Evolutionary conservation across 495 filamentous ascomycete species (phyloP).

Genomic region (Penicillium samsonianum): DNA sequence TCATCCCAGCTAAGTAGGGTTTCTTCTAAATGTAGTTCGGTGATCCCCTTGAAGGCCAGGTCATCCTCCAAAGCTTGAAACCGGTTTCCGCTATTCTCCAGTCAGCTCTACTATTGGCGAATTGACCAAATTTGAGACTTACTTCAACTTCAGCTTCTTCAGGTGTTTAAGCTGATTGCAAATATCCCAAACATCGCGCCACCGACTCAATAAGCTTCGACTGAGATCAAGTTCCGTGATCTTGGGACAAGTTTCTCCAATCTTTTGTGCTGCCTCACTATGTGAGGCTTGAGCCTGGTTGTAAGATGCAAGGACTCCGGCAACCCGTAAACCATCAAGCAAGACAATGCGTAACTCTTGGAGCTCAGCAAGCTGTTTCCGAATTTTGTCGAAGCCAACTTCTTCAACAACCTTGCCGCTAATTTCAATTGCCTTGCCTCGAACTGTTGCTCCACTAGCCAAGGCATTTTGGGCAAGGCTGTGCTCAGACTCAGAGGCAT

Average conservation of each 20-base stretch:
- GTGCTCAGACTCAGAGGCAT: slow-evolving; percentile 59
- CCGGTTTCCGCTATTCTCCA: slow-evolving; percentile 70
- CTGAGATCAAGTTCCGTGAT: slow-evolving; percentile 85
- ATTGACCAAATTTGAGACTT: slow-evolving; percentile 22
- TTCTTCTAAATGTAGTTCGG: slow-evolving; percentile 71
- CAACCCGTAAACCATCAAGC: slow-evolving; percentile 71
- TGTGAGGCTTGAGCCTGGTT: slow-evolving; percentile 37
- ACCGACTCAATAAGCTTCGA: slow-evolving; percentile 72
- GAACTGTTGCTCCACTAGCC: slow-evolving; percentile 24
- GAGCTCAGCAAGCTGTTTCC: slow-evolving; percentile 72
- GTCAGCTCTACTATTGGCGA: slow-evolving; percentile 16
- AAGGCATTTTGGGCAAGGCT: slow-evolving; percentile 10
- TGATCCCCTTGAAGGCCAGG: slow-evolving; percentile 56
- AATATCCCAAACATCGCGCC: slow-evolving; percentile 66
- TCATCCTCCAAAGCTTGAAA: slow-evolving; percentile 54
- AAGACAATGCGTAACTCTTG: slow-evolving; percentile 77
- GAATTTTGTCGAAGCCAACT: slow-evolving; percentile 93
- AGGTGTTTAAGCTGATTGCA: slow-evolving; percentile 65
- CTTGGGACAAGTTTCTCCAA: slow-evolving; percentile 50
- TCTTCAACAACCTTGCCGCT: slow-evolving; percentile 90
- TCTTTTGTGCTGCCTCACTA: slow-evolving; percentile 28
- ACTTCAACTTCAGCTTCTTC: slow-evolving; percentile 70
- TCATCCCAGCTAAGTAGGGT: slow-evolving; percentile 73
- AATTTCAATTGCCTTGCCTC: slow-evolving; percentile 60
- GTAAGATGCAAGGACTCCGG: slow-evolving; percentile 36